Evolutionary conservation across 164 flowering plant species (phyloP).

Genomic region (Houttuynia cordata): DNA sequence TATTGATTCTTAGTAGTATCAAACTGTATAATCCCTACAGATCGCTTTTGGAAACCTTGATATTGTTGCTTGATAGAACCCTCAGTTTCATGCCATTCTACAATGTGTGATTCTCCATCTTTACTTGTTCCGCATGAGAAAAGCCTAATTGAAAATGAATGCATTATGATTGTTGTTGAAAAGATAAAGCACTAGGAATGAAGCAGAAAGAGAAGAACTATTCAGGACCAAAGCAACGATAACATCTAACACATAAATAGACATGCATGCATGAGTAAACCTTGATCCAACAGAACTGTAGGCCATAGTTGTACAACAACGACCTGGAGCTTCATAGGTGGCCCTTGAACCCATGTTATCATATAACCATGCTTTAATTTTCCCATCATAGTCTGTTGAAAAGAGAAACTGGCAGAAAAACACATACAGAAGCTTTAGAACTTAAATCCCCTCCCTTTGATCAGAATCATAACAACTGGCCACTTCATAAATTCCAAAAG

Average conservation of each 20-base stretch:
- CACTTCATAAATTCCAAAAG: too few species aligned
- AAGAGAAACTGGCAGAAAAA: conserved; percentile 55
- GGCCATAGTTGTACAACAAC: conserved; percentile 90
- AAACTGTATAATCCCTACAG: conserved; percentile 72
- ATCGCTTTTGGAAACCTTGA: conserved; percentile 68
- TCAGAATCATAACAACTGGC: too few species aligned
- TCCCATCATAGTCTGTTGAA: conserved; percentile 87
- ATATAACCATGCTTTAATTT: conserved; percentile 90
- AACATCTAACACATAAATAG: too few species aligned
- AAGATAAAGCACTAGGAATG: not conserved
- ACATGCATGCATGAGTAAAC: conserved; percentile 19
- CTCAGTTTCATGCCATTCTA: conserved; percentile 97
- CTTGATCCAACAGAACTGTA: conserved; percentile 88
- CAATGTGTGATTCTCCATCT: conserved; percentile 79
- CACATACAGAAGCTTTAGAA: not conserved
- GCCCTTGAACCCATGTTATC: conserved; percentile 81
- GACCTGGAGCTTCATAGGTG: conserved; percentile 87
- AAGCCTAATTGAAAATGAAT: conserved; percentile 28
- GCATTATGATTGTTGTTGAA: not conserved
- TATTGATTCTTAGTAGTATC: conserved; percentile 71
- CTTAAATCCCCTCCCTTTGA: too few species aligned
- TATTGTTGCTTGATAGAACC: conserved; percentile 77
- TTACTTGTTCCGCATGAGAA: conserved; percentile 91
- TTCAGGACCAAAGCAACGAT: too few species aligned
- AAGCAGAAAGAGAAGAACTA: too few species aligned